Conservation (phyloP, 306 rosid genomes). For the Inga oerstediana region DNA sequence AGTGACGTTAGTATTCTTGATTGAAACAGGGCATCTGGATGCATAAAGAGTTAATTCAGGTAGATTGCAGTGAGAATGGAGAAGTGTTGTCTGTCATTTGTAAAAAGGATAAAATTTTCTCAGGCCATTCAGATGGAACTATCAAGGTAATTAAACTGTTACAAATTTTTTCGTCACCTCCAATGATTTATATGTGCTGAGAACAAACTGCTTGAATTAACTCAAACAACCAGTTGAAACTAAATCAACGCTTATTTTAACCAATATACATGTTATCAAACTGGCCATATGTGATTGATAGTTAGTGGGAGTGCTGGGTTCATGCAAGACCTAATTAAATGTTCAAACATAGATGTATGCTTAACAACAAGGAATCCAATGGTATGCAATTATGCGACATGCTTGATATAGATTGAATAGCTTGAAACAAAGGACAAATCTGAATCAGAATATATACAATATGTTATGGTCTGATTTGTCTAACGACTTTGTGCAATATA, state of each 20-base stretch:
- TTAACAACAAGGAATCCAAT: conserved; percentile 13
- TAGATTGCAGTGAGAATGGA: conserved; percentile 85
- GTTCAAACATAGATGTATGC: not conserved
- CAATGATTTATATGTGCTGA: conserved; percentile 8
- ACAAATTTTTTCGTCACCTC: not conserved
- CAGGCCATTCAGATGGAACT: conserved; percentile 95
- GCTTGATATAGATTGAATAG: conserved; percentile 29
- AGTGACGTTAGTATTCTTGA: conserved; percentile 14
- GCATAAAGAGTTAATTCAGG: conserved; percentile 76
- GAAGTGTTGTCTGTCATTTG: conserved; percentile 72
- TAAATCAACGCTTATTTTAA: not conserved
- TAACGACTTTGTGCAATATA: not conserved
- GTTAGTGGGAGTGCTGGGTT: conserved; percentile 1
- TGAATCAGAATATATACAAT: conserved; percentile 18
- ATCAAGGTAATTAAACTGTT: conserved; percentile 63
- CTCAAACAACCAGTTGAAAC: not conserved
- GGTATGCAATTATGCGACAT: conserved; percentile 6
- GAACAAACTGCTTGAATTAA: conserved; percentile 6
- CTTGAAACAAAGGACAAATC: not conserved
- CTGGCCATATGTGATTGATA: conserved; percentile 3
- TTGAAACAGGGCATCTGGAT: conserved; percentile 72
- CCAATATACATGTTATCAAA: not conserved
- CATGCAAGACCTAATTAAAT: conserved; percentile 7
- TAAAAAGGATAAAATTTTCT: conserved; percentile 64
- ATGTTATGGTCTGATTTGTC: conserved; percentile 19